These are phyloP conservation scores for Cercophora newfieldiana DNA, from an alignment of 495 filamentous ascomycete species.

Conservation along the genomic window DNA sequence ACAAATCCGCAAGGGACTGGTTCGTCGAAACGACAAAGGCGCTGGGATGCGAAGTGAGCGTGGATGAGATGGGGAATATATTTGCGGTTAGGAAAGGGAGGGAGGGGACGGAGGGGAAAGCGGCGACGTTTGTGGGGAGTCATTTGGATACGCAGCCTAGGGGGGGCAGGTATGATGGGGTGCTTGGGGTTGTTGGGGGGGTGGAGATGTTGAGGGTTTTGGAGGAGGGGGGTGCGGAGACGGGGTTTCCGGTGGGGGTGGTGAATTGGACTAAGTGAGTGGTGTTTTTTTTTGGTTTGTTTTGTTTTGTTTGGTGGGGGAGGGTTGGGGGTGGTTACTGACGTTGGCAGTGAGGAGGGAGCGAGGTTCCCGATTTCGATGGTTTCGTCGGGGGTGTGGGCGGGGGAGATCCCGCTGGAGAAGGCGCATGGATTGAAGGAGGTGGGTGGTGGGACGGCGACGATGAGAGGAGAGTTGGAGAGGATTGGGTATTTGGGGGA, in stretches of 20 bases:
- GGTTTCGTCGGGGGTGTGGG: constrained; percentile 77
- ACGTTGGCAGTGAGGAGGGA: constrained; percentile 63
- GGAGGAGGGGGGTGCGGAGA: constrained; percentile 67
- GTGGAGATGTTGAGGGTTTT: constrained; percentile 70
- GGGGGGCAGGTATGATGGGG: constrained; percentile 75
- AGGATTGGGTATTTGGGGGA: constrained; percentile 69
- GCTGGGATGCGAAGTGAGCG: constrained; percentile 58
- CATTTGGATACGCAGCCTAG: constrained; percentile 80
- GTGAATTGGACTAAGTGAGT: constrained; percentile 77
- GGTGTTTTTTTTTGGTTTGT: neutral
- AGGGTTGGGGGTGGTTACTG: neutral
- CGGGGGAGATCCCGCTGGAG: constrained; percentile 62
- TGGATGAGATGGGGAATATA: constrained; percentile 63
- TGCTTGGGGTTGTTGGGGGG: constrained; percentile 70
- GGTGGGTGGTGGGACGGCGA: constrained; percentile 48
- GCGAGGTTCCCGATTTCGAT: constrained; percentile 79
- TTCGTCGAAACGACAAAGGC: constrained; percentile 65
- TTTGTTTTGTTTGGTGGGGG: no score
- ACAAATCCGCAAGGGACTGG: constrained; percentile 74
- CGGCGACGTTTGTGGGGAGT: constrained; percentile 67
- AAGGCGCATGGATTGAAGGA: constrained; percentile 60
- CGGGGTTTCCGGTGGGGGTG: constrained; percentile 68
- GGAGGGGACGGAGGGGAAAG: constrained; percentile 14
- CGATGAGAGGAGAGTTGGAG: constrained; percentile 67
- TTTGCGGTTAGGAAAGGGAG: constrained; percentile 68